Evolutionary conservation across 306 rosid species (phyloP), one percentile per base, ranked within the genome.

Genomic region (Glycine latifolia): DNA sequence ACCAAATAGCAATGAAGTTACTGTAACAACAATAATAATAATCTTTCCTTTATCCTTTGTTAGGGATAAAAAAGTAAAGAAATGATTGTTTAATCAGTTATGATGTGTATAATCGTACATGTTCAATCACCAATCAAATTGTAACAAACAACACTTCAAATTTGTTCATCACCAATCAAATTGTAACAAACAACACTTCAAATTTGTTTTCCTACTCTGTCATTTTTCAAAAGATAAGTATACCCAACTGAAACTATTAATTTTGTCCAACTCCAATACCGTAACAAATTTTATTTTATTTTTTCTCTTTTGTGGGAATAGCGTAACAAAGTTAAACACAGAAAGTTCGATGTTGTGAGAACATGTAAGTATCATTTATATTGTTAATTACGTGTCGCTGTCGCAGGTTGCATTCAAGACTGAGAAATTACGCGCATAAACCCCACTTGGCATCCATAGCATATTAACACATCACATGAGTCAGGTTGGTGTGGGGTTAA

Each of bases 81-180:
- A 12, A 14, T 37, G 70, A 11, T 35, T 7, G 49, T 65, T 12
- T 65, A 13, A 14, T 4, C 70, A 26, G 31, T 26, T 26, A 26
- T 26, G 31, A 2, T 26, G 31, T 26, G 31, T 26, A 35, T 11
- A 33, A 2, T 14, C 17, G 7, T 35, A 65, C 2, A 20, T 20
- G 33, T 17, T 63, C 11, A 65, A 65, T 65, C 3, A 3, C 70
- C 49, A 66, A 66, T 66, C 49, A 66, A 66, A 37, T 13, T 37
- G 71, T 12, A 26, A 26, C 1, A 26, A 26, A 37, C 26, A 65
- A 1, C 6, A 6, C 20, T 6, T 13, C 6, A 65, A 6, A 13
- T 60, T 60, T 41, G 35, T 33, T 50, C n/a, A 65, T 65, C 3
- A 3, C 70, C 49, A 66, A 66, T 66, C 49, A 66, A 66, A 37